Evolutionary conservation across 495 filamentous ascomycete genomes (phyloP), one percentile per base, ranked within the genome.

Genomic region (Penicillium alfredii): DNA sequence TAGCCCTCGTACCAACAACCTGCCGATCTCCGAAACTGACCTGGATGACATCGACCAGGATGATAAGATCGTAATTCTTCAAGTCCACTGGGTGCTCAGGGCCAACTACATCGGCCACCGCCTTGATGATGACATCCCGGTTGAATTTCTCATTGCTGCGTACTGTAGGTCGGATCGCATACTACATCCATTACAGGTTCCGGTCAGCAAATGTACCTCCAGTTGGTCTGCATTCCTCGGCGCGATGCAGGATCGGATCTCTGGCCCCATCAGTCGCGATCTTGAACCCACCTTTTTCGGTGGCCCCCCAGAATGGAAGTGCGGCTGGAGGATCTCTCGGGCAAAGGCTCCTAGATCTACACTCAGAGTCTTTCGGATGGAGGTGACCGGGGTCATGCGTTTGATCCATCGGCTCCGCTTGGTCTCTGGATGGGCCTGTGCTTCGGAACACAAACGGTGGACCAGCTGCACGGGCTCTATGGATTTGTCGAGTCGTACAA

Each of bases 41-140:
- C 74, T 92, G 81, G 57, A 84, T 90, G 13, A 99, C 69, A 48
- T 94, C 86, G 20, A 98, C 80, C 22, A 96, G 61, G 46, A 99
- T 88, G 18, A 92, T 72, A 42, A 84, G 66, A 60, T 97, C 88
- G 19, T 87, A 88, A 16, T 76, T 72, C 19, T 68, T 82, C 13
- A 99, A 71, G 55, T 95, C 80, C 34, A 97, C 92, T 13, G 77
- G 82, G 55, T 97, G 93, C 20, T 71, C 63, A 6, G 66, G 53
- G 0, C 82, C 82, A 15, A 85, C 80, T 8, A 67, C 60, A 20
- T 71, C 68, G 2, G 92, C 92, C 18, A 96, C 73, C 23, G 74
- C 77, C 45, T 84, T 78, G 57, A 99, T 97, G 29, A 97, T 64
- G 4, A 57, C 53, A 40, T 87, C 79, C 28, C 92, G 70, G 44